phyloP scores from a whole-genome alignment of 176 grass and related monocot species.

The Leersia perrieri region DNA sequence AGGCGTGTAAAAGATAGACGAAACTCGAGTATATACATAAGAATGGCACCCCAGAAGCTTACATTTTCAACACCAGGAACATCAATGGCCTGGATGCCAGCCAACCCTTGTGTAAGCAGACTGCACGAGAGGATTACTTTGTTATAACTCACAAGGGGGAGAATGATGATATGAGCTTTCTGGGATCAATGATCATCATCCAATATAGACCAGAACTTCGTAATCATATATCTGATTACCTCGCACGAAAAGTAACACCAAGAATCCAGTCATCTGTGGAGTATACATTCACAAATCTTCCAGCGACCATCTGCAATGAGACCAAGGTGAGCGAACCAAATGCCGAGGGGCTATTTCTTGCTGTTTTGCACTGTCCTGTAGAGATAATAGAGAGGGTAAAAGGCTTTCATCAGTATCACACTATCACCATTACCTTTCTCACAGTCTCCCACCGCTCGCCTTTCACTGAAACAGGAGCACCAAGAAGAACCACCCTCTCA shows the following conservation, averaged over 20 bases:
- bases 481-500: constrained; percentile 89
- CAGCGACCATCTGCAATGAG: constrained; percentile 64
- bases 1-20: not conserved
- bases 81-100: constrained; percentile 89
- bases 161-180: not conserved
- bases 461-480: constrained; percentile 80
- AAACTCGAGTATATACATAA: not conserved
- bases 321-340: not conserved
- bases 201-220: not conserved
- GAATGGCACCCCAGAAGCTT: not conserved
- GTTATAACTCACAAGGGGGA: not conserved
- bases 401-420: constrained; percentile 6
- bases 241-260: constrained; percentile 83
- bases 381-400: not conserved
- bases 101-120: constrained; percentile 84
- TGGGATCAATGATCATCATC: not conserved
- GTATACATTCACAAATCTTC: constrained; percentile 88
- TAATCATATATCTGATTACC: constrained; percentile 35
- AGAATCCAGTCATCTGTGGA: constrained; percentile 97
- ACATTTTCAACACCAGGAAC: constrained; percentile 86
- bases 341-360: not conserved
- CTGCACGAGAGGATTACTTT: constrained; percentile 37
- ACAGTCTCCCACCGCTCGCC: constrained; percentile 75
- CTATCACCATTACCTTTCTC: constrained; percentile 61
- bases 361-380: not conserved